These are phyloP conservation scores for Kodamaea kaohsiungensis DNA, from an alignment of 805 yeast species.

Conservation along the genomic window DNA sequence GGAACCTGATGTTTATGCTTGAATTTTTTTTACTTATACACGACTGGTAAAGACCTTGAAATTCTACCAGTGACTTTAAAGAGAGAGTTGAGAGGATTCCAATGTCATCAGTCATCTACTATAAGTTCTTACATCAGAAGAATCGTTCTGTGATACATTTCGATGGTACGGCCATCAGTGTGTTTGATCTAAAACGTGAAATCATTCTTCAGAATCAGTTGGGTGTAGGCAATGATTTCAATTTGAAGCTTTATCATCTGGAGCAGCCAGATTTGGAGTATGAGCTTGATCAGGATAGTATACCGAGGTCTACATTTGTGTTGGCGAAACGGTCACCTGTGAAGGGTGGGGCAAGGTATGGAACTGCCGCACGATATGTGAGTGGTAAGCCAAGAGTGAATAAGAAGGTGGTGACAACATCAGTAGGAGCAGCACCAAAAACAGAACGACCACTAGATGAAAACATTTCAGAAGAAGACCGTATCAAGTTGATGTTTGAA, in stretches of 20 bases:
- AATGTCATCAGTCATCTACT: conserved; percentile 89
- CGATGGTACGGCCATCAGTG: conserved; percentile 96
- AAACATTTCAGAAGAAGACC: conserved; percentile 75
- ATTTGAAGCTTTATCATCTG: conserved; percentile 63
- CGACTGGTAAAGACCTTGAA: not conserved
- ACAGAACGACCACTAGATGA: conserved; percentile 33
- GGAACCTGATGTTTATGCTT: not conserved
- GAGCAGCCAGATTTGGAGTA: conserved; percentile 65
- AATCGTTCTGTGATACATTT: conserved; percentile 76
- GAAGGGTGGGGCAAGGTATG: conserved; percentile 18
- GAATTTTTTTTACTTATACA: conserved; percentile 6
- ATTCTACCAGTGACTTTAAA: not conserved
- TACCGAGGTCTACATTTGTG: conserved; percentile 85
- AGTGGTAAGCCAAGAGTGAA: conserved; percentile 64
- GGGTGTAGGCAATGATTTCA: conserved; percentile 83
- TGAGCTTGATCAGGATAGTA: conserved; percentile 85
- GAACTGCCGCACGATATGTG: conserved; percentile 66
- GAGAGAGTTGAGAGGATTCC: too few species aligned
- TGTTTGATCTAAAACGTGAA: conserved; percentile 91
- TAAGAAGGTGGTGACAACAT: conserved; percentile 38
- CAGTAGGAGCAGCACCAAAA: conserved; percentile 19
- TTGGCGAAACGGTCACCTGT: conserved; percentile 79
- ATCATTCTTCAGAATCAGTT: conserved; percentile 78
- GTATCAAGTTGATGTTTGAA: conserved; percentile 86
- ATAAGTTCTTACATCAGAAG: conserved; percentile 81